These are phyloP conservation scores for Suillus tomentosus DNA, from an alignment of 768 basidiomycete species.

Conservation along the genomic window DNA sequence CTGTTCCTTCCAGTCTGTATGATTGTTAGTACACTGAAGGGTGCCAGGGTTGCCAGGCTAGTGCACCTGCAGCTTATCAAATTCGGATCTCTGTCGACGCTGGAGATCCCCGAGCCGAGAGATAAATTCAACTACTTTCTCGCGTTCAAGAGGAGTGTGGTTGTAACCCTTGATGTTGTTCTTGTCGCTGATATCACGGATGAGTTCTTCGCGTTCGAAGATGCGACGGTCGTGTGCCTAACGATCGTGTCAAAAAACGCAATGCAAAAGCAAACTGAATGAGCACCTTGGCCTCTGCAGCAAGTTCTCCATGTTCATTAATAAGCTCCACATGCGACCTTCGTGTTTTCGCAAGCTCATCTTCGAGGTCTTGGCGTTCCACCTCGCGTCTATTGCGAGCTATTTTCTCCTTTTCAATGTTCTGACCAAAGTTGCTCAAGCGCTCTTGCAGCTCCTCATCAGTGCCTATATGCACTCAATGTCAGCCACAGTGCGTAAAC, in stretches of 20 bases:
- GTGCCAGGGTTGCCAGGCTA: neutral
- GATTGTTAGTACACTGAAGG: neutral
- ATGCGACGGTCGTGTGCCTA: conserved; percentile 78
- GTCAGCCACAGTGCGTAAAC: neutral
- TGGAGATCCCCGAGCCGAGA: conserved; percentile 64
- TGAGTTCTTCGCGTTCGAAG: conserved; percentile 67
- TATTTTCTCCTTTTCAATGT: conserved; percentile 53
- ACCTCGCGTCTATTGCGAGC: conserved; percentile 48
- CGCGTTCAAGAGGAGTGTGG: conserved; percentile 66
- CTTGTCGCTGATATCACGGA: conserved; percentile 68
- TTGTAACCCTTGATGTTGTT: conserved; percentile 76
- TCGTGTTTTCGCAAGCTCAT: conserved; percentile 52
- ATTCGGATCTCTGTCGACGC: conserved; percentile 59
- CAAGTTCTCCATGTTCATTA: conserved; percentile 64
- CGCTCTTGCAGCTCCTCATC: conserved; percentile 70
- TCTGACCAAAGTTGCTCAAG: conserved; percentile 58
- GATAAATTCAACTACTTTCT: conserved; percentile 74
- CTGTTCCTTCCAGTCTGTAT: conserved; percentile 48
- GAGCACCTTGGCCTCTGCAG: conserved; percentile 73
- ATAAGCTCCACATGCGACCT: conserved; percentile 57
- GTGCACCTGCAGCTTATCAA: conserved; percentile 68
- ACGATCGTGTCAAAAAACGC: neutral
- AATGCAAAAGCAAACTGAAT: neutral
- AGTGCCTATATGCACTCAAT: conserved; percentile 47
- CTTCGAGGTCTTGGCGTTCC: conserved; percentile 63